phyloP scores from a whole-genome alignment of 257 asterid species.

The Linaria vulgaris region DNA sequence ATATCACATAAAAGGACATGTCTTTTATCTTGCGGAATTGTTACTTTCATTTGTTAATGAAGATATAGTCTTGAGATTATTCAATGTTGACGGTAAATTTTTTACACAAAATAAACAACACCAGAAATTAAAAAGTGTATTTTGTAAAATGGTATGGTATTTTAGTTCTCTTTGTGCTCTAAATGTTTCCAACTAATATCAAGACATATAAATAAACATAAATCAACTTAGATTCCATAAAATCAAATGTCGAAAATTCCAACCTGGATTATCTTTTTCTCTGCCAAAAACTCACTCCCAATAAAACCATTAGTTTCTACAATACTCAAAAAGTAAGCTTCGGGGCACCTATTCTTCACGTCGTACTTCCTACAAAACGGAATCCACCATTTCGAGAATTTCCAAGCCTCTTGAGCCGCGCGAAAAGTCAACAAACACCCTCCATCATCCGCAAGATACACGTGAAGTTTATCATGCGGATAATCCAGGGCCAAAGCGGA shows the following conservation, averaged over 20 bases:
- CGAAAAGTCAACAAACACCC: constrained; percentile 41
- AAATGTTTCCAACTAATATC: too few species aligned
- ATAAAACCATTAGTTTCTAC: background rate
- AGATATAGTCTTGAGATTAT: too few species aligned
- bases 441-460: constrained; percentile 66
- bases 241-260: background rate
- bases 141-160: too few species aligned
- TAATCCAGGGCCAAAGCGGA: constrained; percentile 76
- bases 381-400: constrained; percentile 47
- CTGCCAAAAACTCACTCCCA: constrained; percentile 11
- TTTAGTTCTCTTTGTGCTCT: too few species aligned
- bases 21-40: too few species aligned
- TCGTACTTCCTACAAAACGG: constrained; percentile 56
- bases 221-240: too few species aligned
- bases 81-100: too few species aligned
- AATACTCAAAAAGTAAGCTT: constrained; percentile 34
- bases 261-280: constrained; percentile 36
- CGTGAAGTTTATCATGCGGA: constrained; percentile 51
- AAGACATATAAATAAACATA: too few species aligned
- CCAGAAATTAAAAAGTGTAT: too few species aligned
- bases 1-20: too few species aligned
- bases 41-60: too few species aligned
- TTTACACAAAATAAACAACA: too few species aligned
- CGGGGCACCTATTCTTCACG: constrained; percentile 50
- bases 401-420: constrained; percentile 45